Evolutionary conservation across 2,329 filamentous ascomycete species (phyloP), one percentile per base, ranked within the genome.

Genomic region (Colletotrichum brevisporum): DNA sequence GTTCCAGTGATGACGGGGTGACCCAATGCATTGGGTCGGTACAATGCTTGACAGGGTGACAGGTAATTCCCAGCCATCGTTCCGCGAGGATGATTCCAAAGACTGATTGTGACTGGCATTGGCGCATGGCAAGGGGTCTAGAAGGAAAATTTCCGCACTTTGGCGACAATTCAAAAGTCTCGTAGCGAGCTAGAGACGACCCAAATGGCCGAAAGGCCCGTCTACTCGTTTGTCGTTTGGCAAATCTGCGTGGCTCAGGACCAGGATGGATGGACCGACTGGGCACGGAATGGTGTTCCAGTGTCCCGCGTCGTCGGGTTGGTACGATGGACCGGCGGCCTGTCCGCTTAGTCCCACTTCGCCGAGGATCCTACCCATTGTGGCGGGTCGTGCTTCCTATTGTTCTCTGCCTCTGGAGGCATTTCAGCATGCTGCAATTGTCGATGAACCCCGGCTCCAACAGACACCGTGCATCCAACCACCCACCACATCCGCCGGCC

Each of bases 371-470:
- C 47, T 52, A 39, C 48, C 26, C 36, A 71, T 71, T 71, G 56
- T 66, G 31, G 47, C 15, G 43, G 48, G 13, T n/a, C 16, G 31
- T 5, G 12, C 16, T 58, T 57, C 45, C 55, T 45, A 71, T 71
- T 71, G 67, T 71, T 67, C 67, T 68, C 56, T 21, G 58, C 8
- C n/a, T 47, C 31, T 10, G 45, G 55, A n/a, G n/a, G 47, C 47
- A 47, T 47, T 13, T 47, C 18, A 47, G 6, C 18, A 47, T 4
- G 18, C 6, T 12, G 47, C 21, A 50, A 21, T 50, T 50, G 18
- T 50, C n/a, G 47, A 21, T 21, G n/a, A 24, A 8, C 47, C 16
- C 47, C 47, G 47, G 21, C 5, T 8, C 21, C 47, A 24, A 50
- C 41, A 50, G 18, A n/a, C 47, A 50, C 45, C 9, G 18, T n/a